Evolutionary conservation across 108 stramenopile species (phyloP).

Genomic region (Fragilariopsis cylindrus): DNA sequence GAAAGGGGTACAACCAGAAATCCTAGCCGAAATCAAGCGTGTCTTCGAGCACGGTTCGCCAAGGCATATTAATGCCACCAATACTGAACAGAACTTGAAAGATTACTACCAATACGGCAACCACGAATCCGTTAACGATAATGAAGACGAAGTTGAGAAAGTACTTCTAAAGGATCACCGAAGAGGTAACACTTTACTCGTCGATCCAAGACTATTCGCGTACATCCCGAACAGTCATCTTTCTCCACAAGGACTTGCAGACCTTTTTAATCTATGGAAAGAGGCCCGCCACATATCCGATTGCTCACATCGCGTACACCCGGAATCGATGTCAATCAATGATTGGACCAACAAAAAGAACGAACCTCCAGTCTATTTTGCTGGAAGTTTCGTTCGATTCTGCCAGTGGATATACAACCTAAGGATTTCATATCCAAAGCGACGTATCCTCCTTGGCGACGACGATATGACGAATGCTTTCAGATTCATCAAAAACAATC

Average conservation of each 20-base stretch:
- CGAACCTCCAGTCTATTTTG: conserved; percentile 5
- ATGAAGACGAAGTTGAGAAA: background rate
- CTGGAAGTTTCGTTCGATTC: conserved; percentile 1
- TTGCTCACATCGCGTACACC: background rate
- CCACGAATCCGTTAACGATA: conserved; percentile 6
- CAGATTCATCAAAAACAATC: conserved; percentile 14
- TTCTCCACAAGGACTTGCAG: conserved; percentile 12
- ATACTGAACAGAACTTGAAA: conserved; percentile 18
- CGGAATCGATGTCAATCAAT: conserved; percentile 2
- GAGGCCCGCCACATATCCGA: conserved; percentile 9
- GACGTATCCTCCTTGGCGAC: background rate
- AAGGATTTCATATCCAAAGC: conserved; percentile 11
- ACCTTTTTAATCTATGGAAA: background rate
- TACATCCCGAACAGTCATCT: conserved; percentile 15
- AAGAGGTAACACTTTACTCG: background rate
- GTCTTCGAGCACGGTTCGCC: conserved; percentile 10
- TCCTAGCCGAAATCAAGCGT: conserved; percentile 3
- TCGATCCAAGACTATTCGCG: background rate
- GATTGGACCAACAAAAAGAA: conserved; percentile 23
- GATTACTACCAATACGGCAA: conserved; percentile 22
- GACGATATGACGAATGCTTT: conserved; percentile 10
- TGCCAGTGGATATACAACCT: conserved; percentile 17
- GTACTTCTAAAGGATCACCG: conserved; percentile 13
- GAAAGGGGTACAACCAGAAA: background rate
- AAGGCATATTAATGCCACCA: background rate